A percentile compares a stretch with the other conserved stretches of the same genome.
Evolutionary conservation across 2,329 filamentous ascomycete genomes (phyloP).

Genomic region (Alternaria arborescens): DNA sequence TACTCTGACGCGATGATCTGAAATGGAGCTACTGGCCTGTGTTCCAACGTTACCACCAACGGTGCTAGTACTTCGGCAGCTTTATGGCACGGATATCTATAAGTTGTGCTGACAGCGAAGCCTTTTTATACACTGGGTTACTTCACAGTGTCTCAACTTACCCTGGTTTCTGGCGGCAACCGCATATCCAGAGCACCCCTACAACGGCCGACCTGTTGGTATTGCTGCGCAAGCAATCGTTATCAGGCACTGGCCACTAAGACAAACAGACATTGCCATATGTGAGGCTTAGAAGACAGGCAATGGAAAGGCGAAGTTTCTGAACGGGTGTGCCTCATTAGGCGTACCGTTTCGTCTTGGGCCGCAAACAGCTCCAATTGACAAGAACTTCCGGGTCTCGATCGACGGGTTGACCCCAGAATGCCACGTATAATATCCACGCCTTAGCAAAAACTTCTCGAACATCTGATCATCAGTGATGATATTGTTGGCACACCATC

Average conservation of each 20-base stretch:
- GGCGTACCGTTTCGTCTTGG: not conserved
- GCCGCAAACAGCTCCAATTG: not conserved
- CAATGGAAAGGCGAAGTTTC: no score
- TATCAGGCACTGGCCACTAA: no score
- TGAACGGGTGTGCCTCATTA: not conserved
- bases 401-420: not conserved
- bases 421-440: not conserved
- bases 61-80: not conserved
- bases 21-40: not conserved
- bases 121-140: not conserved
- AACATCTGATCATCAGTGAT: conserved; percentile 5
- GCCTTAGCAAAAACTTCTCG: not conserved
- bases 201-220: no score
- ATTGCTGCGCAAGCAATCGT: no score
- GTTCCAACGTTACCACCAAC: conserved; percentile 7
- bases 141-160: not conserved
- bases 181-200: not conserved
- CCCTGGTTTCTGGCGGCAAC: not conserved
- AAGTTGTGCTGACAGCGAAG: not conserved
- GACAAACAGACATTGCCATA: no score
- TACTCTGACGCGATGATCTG: not conserved
- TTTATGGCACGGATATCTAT: not conserved
- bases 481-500: conserved; percentile 16
- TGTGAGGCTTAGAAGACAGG: no score
- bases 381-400: not conserved